Percentiles rank a stretch among this genome's conserved stretches.
These are phyloP conservation scores for Dryadomyces quercus-mongolicae DNA, from an alignment of 2,329 filamentous ascomycete genomes.

Conservation along the genomic window DNA sequence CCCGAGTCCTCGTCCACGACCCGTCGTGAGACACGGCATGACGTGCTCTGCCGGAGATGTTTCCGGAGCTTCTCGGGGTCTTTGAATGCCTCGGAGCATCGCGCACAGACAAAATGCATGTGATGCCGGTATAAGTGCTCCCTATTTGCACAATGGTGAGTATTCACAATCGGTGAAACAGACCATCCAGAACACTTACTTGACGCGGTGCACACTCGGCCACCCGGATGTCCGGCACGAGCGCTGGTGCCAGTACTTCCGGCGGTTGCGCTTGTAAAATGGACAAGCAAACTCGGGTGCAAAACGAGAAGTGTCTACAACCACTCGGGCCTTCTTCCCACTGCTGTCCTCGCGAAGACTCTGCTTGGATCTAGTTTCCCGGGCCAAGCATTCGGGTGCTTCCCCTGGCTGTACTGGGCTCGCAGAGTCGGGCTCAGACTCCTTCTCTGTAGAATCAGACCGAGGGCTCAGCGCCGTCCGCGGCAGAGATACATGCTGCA, in stretches of 20 bases:
- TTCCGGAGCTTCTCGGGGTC: constrained; percentile 18
- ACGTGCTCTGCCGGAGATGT: constrained; percentile 18
- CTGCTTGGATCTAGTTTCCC: too few relatives aligned
- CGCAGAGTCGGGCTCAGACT: background rate
- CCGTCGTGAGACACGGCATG: constrained; percentile 13
- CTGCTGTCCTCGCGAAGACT: background rate
- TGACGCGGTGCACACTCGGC: constrained; percentile 26
- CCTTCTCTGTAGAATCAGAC: background rate
- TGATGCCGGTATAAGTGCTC: constrained; percentile 28
- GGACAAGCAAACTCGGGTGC: constrained; percentile 20
- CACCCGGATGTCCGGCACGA: constrained; percentile 25
- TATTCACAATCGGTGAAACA: too few relatives aligned
- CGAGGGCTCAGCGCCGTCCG: background rate
- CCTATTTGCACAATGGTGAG: constrained; percentile 7
- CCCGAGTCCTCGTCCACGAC: constrained; percentile 20
- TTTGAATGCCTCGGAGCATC: constrained; percentile 24
- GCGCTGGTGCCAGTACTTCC: constrained; percentile 21
- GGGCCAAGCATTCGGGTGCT: too few relatives aligned
- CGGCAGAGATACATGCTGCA: background rate
- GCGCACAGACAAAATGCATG: constrained; percentile 19
- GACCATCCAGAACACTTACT: constrained; percentile 14
- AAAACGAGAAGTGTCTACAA: background rate
- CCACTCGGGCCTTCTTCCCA: constrained; percentile 10
- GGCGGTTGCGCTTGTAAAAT: constrained; percentile 26
- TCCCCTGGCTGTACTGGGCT: too few relatives aligned